Evolutionary conservation across 2,329 filamentous ascomycete species (phyloP).

Genomic region (Daldinia sp.): DNA sequence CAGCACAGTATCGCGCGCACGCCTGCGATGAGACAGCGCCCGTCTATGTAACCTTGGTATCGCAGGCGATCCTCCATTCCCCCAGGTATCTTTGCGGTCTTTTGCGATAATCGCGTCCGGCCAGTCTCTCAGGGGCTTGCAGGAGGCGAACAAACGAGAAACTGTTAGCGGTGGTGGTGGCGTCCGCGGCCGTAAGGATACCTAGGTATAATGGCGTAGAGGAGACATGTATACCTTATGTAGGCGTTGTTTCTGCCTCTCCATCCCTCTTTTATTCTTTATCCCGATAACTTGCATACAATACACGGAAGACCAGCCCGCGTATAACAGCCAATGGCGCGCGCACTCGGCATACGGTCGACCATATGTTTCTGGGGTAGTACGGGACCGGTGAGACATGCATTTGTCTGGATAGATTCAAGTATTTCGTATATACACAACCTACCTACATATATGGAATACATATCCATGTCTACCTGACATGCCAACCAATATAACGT

Average conservation of each 20-base stretch:
- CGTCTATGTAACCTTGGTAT: neutral
- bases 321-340: constrained; percentile 19
- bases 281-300: constrained; percentile 6
- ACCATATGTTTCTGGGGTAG: constrained; percentile 16
- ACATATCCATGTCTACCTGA: neutral
- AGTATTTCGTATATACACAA: neutral
- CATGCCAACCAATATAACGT: too few species aligned
- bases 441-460: neutral
- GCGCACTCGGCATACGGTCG: neutral
- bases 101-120: neutral
- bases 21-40: neutral
- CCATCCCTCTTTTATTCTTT: neutral
- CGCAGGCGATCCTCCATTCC: neutral
- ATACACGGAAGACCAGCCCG: constrained; percentile 8
- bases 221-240: neutral
- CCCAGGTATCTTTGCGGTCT: neutral
- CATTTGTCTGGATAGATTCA: neutral
- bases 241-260: neutral
- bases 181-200: constrained; percentile 14
- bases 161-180: neutral
- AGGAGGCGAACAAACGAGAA: neutral
- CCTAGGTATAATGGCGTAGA: too few species aligned
- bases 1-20: neutral
- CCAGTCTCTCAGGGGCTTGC: neutral
- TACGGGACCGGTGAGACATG: constrained; percentile 8